phyloP scores from a whole-genome alignment of 129 eudicot species.

The Flaveria brownii region DNA sequence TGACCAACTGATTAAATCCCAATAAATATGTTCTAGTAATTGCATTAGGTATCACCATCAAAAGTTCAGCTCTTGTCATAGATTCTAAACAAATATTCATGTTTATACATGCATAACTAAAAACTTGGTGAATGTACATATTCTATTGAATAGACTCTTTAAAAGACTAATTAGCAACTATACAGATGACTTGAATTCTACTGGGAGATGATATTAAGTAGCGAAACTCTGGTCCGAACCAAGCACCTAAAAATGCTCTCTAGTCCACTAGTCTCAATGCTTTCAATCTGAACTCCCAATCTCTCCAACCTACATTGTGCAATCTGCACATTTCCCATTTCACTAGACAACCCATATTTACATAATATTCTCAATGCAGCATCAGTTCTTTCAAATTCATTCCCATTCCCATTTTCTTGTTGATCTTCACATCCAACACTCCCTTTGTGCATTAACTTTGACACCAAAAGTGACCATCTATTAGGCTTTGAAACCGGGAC shows the following conservation, averaged over 20 bases:
- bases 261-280: slow-evolving; percentile 24
- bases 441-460: slow-evolving; percentile 39
- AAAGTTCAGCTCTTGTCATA: too few relatives aligned
- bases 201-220: slow-evolving; percentile 37
- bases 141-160: neutral
- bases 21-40: too few relatives aligned
- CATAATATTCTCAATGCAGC: slow-evolving; percentile 19
- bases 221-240: slow-evolving; percentile 34
- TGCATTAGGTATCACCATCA: too few relatives aligned
- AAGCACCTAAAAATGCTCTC: slow-evolving; percentile 34
- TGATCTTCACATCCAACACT: slow-evolving; percentile 30
- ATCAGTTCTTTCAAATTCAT: slow-evolving; percentile 26
- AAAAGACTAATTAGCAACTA: neutral
- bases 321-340: slow-evolving; percentile 14
- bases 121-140: slow-evolving; percentile 1
- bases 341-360: slow-evolving; percentile 9
- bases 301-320: slow-evolving; percentile 26
- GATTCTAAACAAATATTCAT: neutral
- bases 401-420: slow-evolving; percentile 24
- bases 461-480: slow-evolving; percentile 36
- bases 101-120: slow-evolving; percentile 17
- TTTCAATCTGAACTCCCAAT: slow-evolving; percentile 26
- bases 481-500: slow-evolving; percentile 32
- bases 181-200: neutral
- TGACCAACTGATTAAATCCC: too few relatives aligned